These are phyloP conservation scores for Glebionis coronaria DNA, from an alignment of 129 eudicot species.

Conservation along the genomic window DNA sequence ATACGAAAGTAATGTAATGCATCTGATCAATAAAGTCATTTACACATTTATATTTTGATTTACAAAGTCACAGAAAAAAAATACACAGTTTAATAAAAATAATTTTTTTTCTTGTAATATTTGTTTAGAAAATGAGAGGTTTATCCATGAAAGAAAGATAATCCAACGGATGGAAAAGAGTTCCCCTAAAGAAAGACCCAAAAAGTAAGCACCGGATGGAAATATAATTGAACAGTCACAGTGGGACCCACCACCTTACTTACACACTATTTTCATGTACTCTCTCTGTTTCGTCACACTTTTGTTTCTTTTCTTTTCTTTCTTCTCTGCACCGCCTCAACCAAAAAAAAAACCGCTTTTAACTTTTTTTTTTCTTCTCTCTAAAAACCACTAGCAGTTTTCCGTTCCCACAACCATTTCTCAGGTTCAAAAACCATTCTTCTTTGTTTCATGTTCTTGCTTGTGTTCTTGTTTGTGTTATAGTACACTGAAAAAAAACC, in stretches of 20 bases:
- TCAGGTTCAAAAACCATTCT: not conserved
- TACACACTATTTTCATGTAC: constrained; percentile 4
- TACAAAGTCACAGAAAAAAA: too few relatives aligned
- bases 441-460: not conserved
- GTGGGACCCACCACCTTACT: constrained; percentile 6
- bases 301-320: too few relatives aligned
- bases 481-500: too few relatives aligned
- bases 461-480: too few relatives aligned
- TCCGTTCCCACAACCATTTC: constrained; percentile 22
- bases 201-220: constrained; percentile 20
- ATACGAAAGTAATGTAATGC: too few relatives aligned
- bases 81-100: too few relatives aligned
- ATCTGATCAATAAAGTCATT: too few relatives aligned
- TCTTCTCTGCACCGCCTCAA: constrained; percentile 29
- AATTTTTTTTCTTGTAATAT: too few relatives aligned
- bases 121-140: too few relatives aligned
- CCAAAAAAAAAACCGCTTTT: constrained; percentile 16
- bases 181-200: constrained; percentile 26
- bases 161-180: constrained; percentile 24
- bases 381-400: not conserved
- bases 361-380: not conserved
- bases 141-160: too few relatives aligned
- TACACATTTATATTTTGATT: too few relatives aligned
- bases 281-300: constrained; percentile 17
- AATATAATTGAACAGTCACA: not conserved